A percentile compares a stretch with the other conserved stretches of the same genome.
These are phyloP conservation scores for Candida krabiensis DNA, from an alignment of 805 yeast species.

Conservation along the genomic window DNA sequence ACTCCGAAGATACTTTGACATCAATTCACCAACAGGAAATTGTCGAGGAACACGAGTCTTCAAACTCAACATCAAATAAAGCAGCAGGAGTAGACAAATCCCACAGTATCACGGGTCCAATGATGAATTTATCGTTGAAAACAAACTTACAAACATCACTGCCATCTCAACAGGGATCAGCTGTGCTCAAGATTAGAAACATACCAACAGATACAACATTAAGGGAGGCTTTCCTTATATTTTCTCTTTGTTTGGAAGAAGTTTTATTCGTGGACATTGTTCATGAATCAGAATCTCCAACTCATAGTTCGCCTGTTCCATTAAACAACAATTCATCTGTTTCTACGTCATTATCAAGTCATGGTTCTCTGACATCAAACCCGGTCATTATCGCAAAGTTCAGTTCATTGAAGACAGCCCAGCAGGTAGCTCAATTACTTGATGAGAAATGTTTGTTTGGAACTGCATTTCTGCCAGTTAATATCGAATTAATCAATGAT, in stretches of 20 bases:
- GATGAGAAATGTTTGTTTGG: constrained; percentile 50
- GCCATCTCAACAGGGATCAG: constrained; percentile 10
- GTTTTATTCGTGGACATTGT: constrained; percentile 36
- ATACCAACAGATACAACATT: constrained; percentile 62
- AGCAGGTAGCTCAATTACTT: constrained; percentile 40
- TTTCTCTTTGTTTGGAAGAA: constrained; percentile 69
- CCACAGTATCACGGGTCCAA: constrained; percentile 12
- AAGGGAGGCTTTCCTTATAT: constrained; percentile 67
- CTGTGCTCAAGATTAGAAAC: constrained; percentile 46
- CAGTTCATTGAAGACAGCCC: constrained; percentile 43
- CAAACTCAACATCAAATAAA: not conserved
- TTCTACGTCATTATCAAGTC: constrained; percentile 18
- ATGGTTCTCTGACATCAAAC: constrained; percentile 15
- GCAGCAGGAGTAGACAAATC: constrained; percentile 2
- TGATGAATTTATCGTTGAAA: constrained; percentile 17
- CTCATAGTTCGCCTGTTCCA: constrained; percentile 13
- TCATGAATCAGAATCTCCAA: constrained; percentile 30
- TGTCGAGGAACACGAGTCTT: constrained; percentile 7
- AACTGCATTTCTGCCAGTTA: constrained; percentile 41
- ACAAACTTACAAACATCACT: constrained; percentile 10
- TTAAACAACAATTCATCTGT: constrained; percentile 12
- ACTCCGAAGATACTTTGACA: constrained; percentile 22
- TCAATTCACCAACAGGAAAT: constrained; percentile 6
- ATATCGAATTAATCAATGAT: constrained; percentile 42
- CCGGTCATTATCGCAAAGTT: constrained; percentile 47